Percentiles rank a stretch among this genome's conserved stretches.
These are phyloP conservation scores for Peniophora sp. DNA, from an alignment of 1,284 basidiomycete genomes.

Conservation along the genomic window DNA sequence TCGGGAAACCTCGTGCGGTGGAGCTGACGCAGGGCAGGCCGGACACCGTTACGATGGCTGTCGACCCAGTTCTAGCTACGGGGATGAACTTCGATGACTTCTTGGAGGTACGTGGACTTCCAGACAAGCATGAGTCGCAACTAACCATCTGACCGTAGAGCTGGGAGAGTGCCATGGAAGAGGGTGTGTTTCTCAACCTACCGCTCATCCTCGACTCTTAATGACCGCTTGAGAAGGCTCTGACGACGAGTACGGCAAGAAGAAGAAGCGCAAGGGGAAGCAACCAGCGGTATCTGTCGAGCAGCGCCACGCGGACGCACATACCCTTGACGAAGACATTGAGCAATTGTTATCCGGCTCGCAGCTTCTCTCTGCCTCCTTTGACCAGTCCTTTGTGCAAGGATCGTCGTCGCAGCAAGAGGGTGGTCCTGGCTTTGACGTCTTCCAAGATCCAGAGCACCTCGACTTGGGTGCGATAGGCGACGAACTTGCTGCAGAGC, in stretches of 20 bases:
- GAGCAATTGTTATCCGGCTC: constrained; percentile 50
- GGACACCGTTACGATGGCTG: constrained; percentile 49
- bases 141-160: no score
- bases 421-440: constrained; percentile 35
- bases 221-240: constrained; percentile 23
- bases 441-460: constrained; percentile 43
- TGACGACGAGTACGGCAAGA: constrained; percentile 44
- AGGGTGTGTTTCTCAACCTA: constrained; percentile 17
- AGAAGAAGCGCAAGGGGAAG: constrained; percentile 23
- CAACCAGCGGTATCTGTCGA: constrained; percentile 25
- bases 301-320: constrained; percentile 37
- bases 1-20: neutral
- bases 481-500: constrained; percentile 64
- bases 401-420: constrained; percentile 52
- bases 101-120: constrained; percentile 56
- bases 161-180: constrained; percentile 55
- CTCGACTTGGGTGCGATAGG: constrained; percentile 50
- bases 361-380: constrained; percentile 54
- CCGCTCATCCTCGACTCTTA: neutral
- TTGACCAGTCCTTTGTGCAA: constrained; percentile 49
- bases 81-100: constrained; percentile 61
- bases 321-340: constrained; percentile 64
- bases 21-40: constrained; percentile 28
- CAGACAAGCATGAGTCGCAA: no score
- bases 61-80: constrained; percentile 44